Evolutionary conservation across 495 filamentous ascomycete species (phyloP).

Genomic region (Penicillium chermesinum): DNA sequence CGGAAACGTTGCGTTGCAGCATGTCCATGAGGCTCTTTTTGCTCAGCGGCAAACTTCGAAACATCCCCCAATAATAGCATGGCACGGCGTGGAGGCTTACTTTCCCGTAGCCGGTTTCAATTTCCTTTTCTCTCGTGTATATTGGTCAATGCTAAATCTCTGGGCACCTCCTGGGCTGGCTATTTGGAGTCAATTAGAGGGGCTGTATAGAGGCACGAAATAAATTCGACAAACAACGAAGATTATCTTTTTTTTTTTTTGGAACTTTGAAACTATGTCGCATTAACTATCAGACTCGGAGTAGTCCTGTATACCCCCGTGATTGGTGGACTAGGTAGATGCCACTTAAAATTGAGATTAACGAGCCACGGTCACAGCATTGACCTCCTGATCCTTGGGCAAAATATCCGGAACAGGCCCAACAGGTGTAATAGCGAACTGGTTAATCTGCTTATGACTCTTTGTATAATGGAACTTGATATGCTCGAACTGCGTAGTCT

Average conservation of each 20-base stretch:
- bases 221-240: background rate
- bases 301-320: too few species aligned
- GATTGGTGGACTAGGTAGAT: too few species aligned
- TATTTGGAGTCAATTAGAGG: background rate
- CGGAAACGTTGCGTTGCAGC: background rate
- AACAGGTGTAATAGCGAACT: conserved; percentile 56
- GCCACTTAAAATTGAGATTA: background rate
- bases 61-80: conserved; percentile 16
- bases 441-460: conserved; percentile 67
- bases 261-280: too few species aligned
- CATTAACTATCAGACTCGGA: too few species aligned
- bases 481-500: conserved; percentile 65
- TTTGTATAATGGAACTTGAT: conserved; percentile 71
- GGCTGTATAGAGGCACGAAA: background rate
- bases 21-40: background rate
- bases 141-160: conserved; percentile 6
- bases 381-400: conserved; percentile 55
- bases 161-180: background rate
- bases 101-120: conserved; percentile 10
- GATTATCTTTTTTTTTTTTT: background rate
- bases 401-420: conserved; percentile 60
- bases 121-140: conserved; percentile 7
- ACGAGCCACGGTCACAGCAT: conserved; percentile 44
- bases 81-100: conserved; percentile 32
- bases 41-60: background rate